Evolutionary conservation across 768 basidiomycete species (phyloP).

Genomic region (Lactarius evosmus): DNA sequence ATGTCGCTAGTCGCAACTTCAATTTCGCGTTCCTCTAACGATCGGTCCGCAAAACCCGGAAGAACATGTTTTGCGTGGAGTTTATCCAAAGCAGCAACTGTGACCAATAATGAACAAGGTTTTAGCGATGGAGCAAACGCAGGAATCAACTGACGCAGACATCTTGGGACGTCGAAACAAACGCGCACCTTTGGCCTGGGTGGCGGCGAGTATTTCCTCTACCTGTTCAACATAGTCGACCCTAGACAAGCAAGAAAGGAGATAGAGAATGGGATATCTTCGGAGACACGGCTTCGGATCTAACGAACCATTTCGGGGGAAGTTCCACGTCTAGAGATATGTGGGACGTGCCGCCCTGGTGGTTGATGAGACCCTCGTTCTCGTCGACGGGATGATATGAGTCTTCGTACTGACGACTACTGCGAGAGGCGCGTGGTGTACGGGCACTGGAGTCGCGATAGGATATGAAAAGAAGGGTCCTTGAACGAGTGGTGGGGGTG

Average conservation of each 20-base stretch:
- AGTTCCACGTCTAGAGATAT: constrained; percentile 56
- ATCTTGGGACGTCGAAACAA: constrained; percentile 16
- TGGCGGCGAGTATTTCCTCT: constrained; percentile 65
- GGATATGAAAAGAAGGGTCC: constrained; percentile 91
- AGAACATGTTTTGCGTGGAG: constrained; percentile 94
- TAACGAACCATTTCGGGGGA: constrained; percentile 80
- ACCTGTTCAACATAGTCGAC: constrained; percentile 92
- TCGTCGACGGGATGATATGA: constrained; percentile 55
- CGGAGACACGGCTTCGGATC: constrained; percentile 21
- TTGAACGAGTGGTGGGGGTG: constrained; percentile 64
- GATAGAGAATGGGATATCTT: constrained; percentile 28
- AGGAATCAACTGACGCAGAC: constrained; percentile 23
- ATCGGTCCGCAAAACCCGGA: constrained; percentile 94
- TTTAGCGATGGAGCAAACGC: constrained; percentile 25
- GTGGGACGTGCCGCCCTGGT: constrained; percentile 42
- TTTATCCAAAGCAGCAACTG: constrained; percentile 88
- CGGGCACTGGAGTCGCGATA: constrained; percentile 76
- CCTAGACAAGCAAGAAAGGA: constrained; percentile 43
- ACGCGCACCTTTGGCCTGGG: constrained; percentile 74
- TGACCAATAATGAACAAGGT: constrained; percentile 28
- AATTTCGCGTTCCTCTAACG: constrained; percentile 92
- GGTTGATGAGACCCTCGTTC: constrained; percentile 59
- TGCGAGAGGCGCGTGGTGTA: constrained; percentile 40
- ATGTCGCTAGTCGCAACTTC: constrained; percentile 81
- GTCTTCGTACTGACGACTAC: constrained; percentile 45